These are phyloP conservation scores for Saccharomyces uvarum DNA, from an alignment of 1,139 yeast genomes.

Conservation along the genomic window DNA sequence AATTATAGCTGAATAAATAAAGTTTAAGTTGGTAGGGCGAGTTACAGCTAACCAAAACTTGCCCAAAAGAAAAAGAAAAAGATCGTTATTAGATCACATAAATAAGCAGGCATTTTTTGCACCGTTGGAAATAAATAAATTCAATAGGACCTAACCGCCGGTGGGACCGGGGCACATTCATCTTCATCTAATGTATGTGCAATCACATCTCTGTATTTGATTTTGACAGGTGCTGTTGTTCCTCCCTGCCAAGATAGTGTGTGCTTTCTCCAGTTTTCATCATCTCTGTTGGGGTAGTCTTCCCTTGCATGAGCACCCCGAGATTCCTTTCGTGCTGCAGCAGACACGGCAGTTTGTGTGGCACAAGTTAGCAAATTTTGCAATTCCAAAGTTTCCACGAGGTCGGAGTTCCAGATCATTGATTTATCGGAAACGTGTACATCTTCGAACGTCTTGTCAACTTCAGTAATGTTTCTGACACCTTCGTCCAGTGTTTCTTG, in stretches of 20 bases:
- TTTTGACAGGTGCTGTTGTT: constrained; percentile 61
- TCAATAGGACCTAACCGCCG: constrained; percentile 86
- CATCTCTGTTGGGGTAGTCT: constrained; percentile 94
- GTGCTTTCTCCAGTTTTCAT: constrained; percentile 96
- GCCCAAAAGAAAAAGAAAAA: not conserved
- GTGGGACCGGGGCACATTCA: constrained; percentile 95
- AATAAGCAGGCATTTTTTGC: not conserved
- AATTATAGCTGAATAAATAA: constrained; percentile 1
- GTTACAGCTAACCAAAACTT: not conserved
- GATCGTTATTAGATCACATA: not conserved
- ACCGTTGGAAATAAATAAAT: not conserved
- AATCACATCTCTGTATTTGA: constrained; percentile 84
- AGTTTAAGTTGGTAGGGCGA: not conserved
- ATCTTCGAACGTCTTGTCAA: constrained; percentile 65
- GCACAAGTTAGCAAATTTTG: constrained; percentile 97
- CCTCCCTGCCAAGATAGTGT: constrained; percentile 82
- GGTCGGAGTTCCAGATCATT: constrained; percentile 97
- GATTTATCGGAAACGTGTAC: constrained; percentile 91
- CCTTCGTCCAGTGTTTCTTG: constrained; percentile 90
- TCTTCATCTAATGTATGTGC: constrained; percentile 76
- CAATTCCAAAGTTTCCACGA: constrained; percentile 91
- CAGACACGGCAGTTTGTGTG: constrained; percentile 88
- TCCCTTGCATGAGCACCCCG: constrained; percentile 99
- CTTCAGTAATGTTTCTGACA: constrained; percentile 67
- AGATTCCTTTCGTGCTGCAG: constrained; percentile 92